These are phyloP conservation scores for Gentiana macrophylla DNA, from an alignment of 257 asterid species.

Conservation along the genomic window DNA sequence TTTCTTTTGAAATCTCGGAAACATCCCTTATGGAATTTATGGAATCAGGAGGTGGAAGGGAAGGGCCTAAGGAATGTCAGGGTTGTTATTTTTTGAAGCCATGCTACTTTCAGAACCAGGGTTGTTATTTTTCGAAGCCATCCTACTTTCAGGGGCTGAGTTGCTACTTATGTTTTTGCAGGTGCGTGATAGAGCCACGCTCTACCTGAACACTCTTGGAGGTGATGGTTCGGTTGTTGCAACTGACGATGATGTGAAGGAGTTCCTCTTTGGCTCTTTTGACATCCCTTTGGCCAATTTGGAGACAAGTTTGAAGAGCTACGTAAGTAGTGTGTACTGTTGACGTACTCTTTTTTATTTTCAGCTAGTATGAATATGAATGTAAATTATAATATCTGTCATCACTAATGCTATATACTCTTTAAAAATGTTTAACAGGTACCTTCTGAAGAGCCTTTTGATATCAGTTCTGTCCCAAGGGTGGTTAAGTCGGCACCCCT, in stretches of 20 bases:
- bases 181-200: slow-evolving; percentile 99
- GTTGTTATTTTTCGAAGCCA: neutral
- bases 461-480: slow-evolving; percentile 66
- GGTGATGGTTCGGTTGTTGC: slow-evolving; percentile 84
- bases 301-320: slow-evolving; percentile 84
- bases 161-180: slow-evolving; percentile 20
- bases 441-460: slow-evolving; percentile 82
- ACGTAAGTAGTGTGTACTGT: slow-evolving; percentile 40
- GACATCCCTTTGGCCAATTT: slow-evolving; percentile 70
- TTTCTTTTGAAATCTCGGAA: no score
- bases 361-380: slow-evolving; percentile 1
- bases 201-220: slow-evolving; percentile 89
- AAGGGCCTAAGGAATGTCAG: no score
- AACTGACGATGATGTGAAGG: slow-evolving; percentile 75
- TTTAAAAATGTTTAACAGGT: slow-evolving; percentile 30
- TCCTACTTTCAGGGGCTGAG: neutral
- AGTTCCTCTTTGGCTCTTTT: slow-evolving; percentile 82
- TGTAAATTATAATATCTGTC: neutral
- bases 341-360: slow-evolving; percentile 6
- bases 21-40: no score
- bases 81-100: no score
- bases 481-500: slow-evolving; percentile 90
- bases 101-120: no score
- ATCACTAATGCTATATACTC: slow-evolving; percentile 3
- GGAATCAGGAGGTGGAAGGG: no score